Conservation (phyloP, 805 yeast species). For the Blastobotrys peoriensis region DNA sequence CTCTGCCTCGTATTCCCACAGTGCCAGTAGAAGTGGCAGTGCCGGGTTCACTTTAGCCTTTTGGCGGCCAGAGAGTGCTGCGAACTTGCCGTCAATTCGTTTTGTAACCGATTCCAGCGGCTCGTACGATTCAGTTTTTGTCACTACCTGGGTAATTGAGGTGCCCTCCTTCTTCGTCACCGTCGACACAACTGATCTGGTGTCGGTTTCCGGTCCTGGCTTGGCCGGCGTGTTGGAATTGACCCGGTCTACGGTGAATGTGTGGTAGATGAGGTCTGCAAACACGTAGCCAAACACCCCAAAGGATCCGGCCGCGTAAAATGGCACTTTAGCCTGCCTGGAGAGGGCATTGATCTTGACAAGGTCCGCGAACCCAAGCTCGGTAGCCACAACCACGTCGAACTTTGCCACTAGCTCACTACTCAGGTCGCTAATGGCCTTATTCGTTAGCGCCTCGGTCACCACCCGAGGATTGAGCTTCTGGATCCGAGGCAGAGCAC, state of each 20-base stretch:
- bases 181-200: slow-evolving; percentile 40
- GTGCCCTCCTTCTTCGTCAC: slow-evolving; percentile 26
- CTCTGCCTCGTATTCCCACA: slow-evolving; percentile 30
- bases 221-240: slow-evolving; percentile 30
- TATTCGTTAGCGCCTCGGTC: slow-evolving; percentile 39
- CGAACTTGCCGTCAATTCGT: slow-evolving; percentile 21
- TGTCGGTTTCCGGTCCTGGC: slow-evolving; percentile 42
- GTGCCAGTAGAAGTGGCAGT: slow-evolving; percentile 54
- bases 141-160: slow-evolving; percentile 29
- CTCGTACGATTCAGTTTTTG: slow-evolving; percentile 35
- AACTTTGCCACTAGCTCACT: slow-evolving; percentile 45
- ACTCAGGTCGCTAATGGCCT: slow-evolving; percentile 23
- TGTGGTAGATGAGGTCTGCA: slow-evolving; percentile 67
- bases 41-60: slow-evolving; percentile 45
- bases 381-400: slow-evolving; percentile 73
- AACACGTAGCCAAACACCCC: slow-evolving; percentile 83
- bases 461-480: slow-evolving; percentile 78
- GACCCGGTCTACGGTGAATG: slow-evolving; percentile 26
- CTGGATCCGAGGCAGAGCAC: slow-evolving; percentile 49
- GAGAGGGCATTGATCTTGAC: slow-evolving; percentile 46
- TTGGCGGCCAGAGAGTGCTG: slow-evolving; percentile 28
- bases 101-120: slow-evolving; percentile 28
- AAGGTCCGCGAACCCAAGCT: slow-evolving; percentile 33
- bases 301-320: slow-evolving; percentile 61
- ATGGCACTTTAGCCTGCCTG: slow-evolving; percentile 52